These are phyloP conservation scores for Kitagawia praeruptora DNA, from an alignment of 129 eudicot species.

Conservation along the genomic window DNA sequence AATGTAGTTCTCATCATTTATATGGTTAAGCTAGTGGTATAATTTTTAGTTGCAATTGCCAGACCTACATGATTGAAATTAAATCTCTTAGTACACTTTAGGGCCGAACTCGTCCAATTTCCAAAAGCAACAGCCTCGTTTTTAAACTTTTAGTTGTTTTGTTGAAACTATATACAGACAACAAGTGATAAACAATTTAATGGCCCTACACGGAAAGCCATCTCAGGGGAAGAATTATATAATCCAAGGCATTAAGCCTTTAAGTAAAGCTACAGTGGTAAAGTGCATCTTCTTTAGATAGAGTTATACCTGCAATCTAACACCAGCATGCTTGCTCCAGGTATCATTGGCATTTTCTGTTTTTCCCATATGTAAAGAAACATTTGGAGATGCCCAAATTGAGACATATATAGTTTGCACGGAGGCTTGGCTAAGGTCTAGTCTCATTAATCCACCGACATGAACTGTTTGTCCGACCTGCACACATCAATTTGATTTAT, in stretches of 20 bases:
- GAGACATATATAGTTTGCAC: conserved; percentile 89
- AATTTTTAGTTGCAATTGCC: neutral
- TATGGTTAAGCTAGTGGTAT: neutral
- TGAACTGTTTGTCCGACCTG: conserved; percentile 78
- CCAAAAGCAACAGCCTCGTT: neutral
- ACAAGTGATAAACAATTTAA: neutral
- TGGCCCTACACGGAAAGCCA: neutral
- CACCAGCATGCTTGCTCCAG: conserved; percentile 80
- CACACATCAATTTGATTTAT: conserved; percentile 20
- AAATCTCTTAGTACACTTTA: neutral
- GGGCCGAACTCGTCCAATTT: neutral
- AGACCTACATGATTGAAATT: neutral
- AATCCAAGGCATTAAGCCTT: neutral
- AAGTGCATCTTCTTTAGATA: neutral
- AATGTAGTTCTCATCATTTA: neutral
- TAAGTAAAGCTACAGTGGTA: neutral
- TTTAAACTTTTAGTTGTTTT: neutral
- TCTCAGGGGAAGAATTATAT: neutral
- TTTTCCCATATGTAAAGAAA: conserved; percentile 93
- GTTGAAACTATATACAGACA: neutral
- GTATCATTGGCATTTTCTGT: conserved; percentile 86
- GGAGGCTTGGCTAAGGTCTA: conserved; percentile 73
- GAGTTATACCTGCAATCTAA: conserved; percentile 72
- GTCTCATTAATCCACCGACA: conserved; percentile 82
- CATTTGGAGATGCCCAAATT: conserved; percentile 79